These are phyloP conservation scores for Pichia gijzeniarum DNA, from an alignment of 805 yeast species.

Conservation along the genomic window DNA sequence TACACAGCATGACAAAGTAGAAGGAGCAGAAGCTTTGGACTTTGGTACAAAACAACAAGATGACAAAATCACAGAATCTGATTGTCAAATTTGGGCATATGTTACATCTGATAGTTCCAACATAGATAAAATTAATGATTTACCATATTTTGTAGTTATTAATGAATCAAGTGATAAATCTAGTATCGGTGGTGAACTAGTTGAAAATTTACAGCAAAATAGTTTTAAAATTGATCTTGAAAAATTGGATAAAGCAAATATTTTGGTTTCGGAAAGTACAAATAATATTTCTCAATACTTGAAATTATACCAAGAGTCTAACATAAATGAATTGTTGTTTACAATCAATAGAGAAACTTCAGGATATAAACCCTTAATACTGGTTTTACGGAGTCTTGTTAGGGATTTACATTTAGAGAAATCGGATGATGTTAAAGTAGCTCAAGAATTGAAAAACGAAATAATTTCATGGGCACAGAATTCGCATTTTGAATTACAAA, in stretches of 20 bases:
- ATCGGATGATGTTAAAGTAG: constrained; percentile 6
- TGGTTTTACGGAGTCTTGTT: constrained; percentile 22
- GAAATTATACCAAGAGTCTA: constrained; percentile 24
- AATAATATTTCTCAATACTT: constrained; percentile 25
- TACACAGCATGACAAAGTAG: constrained; percentile 11
- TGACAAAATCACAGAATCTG: constrained; percentile 6
- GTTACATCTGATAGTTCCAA: constrained; percentile 21
- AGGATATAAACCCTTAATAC: constrained; percentile 25
- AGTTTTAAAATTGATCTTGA: constrained; percentile 21
- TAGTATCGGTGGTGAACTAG: constrained; percentile 2
- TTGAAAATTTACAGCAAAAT: constrained; percentile 1
- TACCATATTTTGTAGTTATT: constrained; percentile 24
- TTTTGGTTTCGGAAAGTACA: constrained; percentile 21
- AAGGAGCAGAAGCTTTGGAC: constrained; percentile 13
- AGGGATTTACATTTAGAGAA: constrained; percentile 14
- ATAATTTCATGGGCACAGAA: constrained; percentile 29
- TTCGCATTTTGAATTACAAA: constrained; percentile 32
- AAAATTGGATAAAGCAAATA: constrained; percentile 25
- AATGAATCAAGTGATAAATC: constrained; percentile 7
- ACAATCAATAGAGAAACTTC: constrained; percentile 26
- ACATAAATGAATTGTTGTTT: constrained; percentile 22
- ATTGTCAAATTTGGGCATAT: constrained; percentile 28
- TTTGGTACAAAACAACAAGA: constrained; percentile 1
- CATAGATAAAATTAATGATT: constrained; percentile 18
- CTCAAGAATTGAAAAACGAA: constrained; percentile 15